Conservation (phyloP, 2,329 filamentous ascomycete species). For the Phyllosticta capitalensis region DNA sequence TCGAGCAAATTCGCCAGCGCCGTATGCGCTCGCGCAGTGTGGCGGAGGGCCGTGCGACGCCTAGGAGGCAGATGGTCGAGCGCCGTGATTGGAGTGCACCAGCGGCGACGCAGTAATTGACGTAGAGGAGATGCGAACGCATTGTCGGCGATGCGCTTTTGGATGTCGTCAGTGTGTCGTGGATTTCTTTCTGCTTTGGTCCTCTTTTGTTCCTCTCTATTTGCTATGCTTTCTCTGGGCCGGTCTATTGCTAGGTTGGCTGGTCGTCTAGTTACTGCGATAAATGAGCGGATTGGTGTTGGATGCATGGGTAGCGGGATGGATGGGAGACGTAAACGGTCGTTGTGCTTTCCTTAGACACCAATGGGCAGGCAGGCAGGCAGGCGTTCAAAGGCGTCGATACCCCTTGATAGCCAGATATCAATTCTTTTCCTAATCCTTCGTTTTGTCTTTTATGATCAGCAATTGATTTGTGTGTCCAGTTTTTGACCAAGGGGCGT, state of each 20-base stretch:
- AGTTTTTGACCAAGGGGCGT: too few relatives aligned
- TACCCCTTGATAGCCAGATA: background rate
- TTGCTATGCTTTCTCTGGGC: too few relatives aligned
- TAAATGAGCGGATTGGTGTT: too few relatives aligned
- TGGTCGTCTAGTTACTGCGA: too few relatives aligned
- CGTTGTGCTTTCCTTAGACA: background rate
- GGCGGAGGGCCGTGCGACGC: slow-evolving; percentile 53
- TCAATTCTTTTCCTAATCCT: background rate
- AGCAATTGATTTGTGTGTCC: too few relatives aligned
- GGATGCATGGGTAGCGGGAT: too few relatives aligned
- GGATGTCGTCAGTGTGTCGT: too few relatives aligned
- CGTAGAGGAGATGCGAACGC: background rate
- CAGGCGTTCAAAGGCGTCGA: background rate
- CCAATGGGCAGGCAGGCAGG: background rate
- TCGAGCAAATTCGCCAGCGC: slow-evolving; percentile 65
- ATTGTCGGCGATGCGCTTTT: too few relatives aligned
- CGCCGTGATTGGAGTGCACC: slow-evolving; percentile 41
- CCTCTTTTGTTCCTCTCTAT: too few relatives aligned
- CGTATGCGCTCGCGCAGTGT: slow-evolving; percentile 62
- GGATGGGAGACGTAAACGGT: too few relatives aligned
- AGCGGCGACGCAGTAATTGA: slow-evolving; percentile 12
- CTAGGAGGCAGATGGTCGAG: slow-evolving; percentile 49
- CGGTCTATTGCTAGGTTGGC: too few relatives aligned
- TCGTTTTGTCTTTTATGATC: background rate
- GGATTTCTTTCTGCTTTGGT: background rate